Evolutionary conservation across 2,329 filamentous ascomycete species (phyloP).

Genomic region (Pyricularia pennisetigena): DNA sequence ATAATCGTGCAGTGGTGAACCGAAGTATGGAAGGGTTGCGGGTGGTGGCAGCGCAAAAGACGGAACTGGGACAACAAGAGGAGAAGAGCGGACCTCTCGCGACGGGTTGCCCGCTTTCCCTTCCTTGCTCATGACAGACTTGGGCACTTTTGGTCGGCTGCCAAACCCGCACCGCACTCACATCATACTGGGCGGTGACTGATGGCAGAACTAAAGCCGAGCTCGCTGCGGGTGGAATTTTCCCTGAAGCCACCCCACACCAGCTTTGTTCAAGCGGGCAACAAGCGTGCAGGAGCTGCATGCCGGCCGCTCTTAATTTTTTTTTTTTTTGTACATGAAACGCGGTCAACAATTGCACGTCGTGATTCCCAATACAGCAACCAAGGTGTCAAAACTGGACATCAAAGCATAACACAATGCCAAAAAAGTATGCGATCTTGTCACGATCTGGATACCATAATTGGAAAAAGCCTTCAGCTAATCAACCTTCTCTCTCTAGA

Average conservation of each 20-base stretch:
- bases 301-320: not conserved
- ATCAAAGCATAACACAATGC: not conserved
- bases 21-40: not conserved
- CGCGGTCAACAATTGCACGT: not conserved
- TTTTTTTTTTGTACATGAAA: not conserved
- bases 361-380: not conserved
- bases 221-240: not conserved
- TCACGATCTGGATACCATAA: not conserved
- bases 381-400: not conserved
- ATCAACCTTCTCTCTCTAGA: not conserved
- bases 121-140: not conserved
- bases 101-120: not conserved
- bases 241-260: not conserved
- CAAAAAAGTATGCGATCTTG: not conserved
- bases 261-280: not conserved
- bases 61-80: not conserved
- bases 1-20: not conserved
- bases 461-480: not conserved
- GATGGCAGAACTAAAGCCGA: not conserved
- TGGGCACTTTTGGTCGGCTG: not conserved
- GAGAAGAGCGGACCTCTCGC: constrained; percentile 1
- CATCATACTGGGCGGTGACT: not conserved
- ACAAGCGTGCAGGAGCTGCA: not conserved
- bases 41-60: not conserved
- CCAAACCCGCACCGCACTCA: not conserved